A percentile compares a stretch with the other conserved stretches of the same genome.
These are phyloP conservation scores for Monosporascus ibericus DNA, from an alignment of 2,329 filamentous ascomycete genomes.

Conservation along the genomic window DNA sequence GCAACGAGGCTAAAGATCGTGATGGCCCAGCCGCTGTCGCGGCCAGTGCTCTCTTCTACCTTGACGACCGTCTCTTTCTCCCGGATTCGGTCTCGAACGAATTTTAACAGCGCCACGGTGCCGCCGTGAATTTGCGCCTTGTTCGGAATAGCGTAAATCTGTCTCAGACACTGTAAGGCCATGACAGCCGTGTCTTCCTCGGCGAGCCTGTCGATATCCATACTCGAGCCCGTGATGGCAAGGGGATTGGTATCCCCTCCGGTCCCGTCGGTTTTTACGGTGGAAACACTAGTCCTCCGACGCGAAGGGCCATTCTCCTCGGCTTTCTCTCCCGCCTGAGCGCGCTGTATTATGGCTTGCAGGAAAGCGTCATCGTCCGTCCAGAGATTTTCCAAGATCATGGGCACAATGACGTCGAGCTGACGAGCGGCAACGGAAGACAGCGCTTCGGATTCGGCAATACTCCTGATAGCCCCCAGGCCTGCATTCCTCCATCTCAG, in stretches of 20 bases:
- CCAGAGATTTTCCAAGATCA: conserved; percentile 82
- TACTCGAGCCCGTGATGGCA: conserved; percentile 72
- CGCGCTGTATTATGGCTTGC: conserved; percentile 59
- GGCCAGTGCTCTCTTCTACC: conserved; percentile 33
- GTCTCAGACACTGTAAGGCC: conserved; percentile 79
- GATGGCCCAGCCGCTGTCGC: conserved; percentile 68
- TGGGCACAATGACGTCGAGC: conserved; percentile 71
- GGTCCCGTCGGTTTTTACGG: conserved; percentile 65
- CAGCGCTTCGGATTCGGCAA: conserved; percentile 74
- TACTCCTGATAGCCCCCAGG: conserved; percentile 71
- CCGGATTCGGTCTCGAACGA: conserved; percentile 57
- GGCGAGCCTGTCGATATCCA: conserved; percentile 81
- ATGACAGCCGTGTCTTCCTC: conserved; percentile 83
- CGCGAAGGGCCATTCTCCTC: conserved; percentile 58
- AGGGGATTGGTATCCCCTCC: conserved; percentile 58
- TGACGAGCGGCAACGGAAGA: conserved; percentile 70
- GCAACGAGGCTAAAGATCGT: conserved; percentile 74
- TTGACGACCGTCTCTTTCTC: conserved; percentile 49
- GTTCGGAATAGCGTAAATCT: conserved; percentile 78
- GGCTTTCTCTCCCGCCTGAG: conserved; percentile 60
- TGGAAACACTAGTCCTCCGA: conserved; percentile 73
- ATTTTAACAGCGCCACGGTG: conserved; percentile 67
- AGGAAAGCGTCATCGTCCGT: conserved; percentile 66
- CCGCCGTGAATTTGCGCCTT: conserved; percentile 74
- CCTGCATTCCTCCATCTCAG: conserved; percentile 73